phyloP scores from a whole-genome alignment of 257 asterid species.

The Nicotiana undulata region DNA sequence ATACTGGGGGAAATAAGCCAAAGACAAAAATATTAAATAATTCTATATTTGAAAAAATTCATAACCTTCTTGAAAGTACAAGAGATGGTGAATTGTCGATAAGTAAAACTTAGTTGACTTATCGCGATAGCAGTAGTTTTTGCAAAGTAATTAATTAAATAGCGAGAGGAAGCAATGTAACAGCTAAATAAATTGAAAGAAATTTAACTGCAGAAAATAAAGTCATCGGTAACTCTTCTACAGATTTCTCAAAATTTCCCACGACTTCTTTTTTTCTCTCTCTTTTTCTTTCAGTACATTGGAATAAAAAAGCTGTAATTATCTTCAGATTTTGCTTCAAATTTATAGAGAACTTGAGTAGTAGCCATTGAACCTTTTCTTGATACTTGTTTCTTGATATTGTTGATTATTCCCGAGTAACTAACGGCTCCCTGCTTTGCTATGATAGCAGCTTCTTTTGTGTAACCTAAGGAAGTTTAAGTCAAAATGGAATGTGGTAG shows the following conservation, averaged over 20 bases:
- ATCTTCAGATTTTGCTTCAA: background rate
- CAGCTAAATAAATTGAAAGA: background rate
- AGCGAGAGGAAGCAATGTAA: background rate
- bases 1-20: no score
- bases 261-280: no score
- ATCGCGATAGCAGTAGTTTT: background rate
- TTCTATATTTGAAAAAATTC: no score
- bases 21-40: no score
- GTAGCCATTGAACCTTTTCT: background rate
- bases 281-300: no score
- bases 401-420: background rate
- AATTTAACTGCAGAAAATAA: background rate
- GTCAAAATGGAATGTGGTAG: no score
- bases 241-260: no score
- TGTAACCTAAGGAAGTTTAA: no score
- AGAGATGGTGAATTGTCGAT: no score
- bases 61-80: no score
- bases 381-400: background rate
- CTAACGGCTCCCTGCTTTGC: background rate
- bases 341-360: background rate
- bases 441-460: background rate
- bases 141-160: background rate
- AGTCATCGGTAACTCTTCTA: background rate
- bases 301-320: no score
- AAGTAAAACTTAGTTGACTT: background rate